Conservation (phyloP, 495 filamentous ascomycete genomes). For the Aspergillus sclerotiicarbonarius region DNA sequence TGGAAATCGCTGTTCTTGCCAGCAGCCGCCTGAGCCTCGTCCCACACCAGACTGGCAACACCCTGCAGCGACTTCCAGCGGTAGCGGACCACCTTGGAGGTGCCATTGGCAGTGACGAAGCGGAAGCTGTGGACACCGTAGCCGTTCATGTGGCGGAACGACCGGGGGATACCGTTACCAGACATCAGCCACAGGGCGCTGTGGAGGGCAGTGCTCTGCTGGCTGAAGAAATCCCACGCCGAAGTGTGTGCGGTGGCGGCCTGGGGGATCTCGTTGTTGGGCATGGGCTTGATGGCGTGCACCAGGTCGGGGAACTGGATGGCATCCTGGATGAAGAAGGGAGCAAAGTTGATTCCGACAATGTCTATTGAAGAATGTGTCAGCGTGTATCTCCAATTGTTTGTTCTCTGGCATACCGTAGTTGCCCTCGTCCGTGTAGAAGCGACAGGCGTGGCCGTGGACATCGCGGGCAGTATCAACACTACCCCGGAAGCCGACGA, state of each 20-base stretch:
- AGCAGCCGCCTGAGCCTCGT: constrained; percentile 61
- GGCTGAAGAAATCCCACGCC: constrained; percentile 71
- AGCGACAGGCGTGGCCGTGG: constrained; percentile 67
- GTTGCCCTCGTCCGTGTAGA: constrained; percentile 73
- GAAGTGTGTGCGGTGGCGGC: constrained; percentile 67
- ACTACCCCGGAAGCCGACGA: constrained; percentile 64
- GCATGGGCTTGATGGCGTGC: constrained; percentile 66
- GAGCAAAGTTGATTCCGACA: constrained; percentile 40
- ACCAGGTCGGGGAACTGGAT: constrained; percentile 49
- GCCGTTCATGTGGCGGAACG: constrained; percentile 65
- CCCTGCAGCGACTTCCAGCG: constrained; percentile 66
- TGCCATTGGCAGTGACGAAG: constrained; percentile 61
- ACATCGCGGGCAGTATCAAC: constrained; percentile 68
- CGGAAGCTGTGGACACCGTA: constrained; percentile 70
- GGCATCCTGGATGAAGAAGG: constrained; percentile 47
- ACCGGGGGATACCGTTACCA: constrained; percentile 67
- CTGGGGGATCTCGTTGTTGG: constrained; percentile 66
- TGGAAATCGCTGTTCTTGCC: constrained; percentile 69
- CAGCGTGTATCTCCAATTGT: neutral
- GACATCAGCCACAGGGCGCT: constrained; percentile 65
- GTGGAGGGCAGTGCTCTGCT: constrained; percentile 60
- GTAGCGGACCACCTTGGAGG: constrained; percentile 64
- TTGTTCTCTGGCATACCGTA: constrained; percentile 50
- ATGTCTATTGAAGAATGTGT: constrained; percentile 42
- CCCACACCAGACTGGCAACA: constrained; percentile 63